Evolutionary conservation across 1,284 basidiomycete genomes (phyloP).

Genomic region (Meira nashicola): DNA sequence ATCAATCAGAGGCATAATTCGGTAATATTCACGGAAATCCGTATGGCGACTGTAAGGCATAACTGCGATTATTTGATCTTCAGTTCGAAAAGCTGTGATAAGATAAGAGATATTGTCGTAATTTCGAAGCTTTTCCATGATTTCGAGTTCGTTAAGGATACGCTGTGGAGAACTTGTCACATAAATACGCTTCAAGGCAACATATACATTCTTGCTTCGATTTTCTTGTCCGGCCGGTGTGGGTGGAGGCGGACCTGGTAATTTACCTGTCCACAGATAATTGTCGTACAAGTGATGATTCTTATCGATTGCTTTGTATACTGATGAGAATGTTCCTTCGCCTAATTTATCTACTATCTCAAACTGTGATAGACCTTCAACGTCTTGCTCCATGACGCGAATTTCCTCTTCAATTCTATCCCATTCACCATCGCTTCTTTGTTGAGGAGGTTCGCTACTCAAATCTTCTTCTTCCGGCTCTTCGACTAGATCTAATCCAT

Average conservation of each 20-base stretch:
- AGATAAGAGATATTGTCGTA: constrained; percentile 60
- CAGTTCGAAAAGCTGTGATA: constrained; percentile 84
- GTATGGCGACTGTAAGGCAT: constrained; percentile 91
- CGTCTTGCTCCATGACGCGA: constrained; percentile 69
- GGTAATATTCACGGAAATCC: constrained; percentile 74
- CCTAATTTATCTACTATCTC: constrained; percentile 82
- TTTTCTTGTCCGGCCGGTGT: neutral
- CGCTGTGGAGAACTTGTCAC: constrained; percentile 89
- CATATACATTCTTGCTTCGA: constrained; percentile 60
- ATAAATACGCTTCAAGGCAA: constrained; percentile 94
- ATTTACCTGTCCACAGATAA: constrained; percentile 61
- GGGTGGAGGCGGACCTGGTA: constrained; percentile 11
- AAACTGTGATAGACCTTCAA: constrained; percentile 63
- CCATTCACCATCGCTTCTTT: constrained; percentile 16
- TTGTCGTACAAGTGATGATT: constrained; percentile 76
- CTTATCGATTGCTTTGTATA: constrained; percentile 91
- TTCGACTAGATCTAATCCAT: constrained; percentile 1
- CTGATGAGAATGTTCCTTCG: constrained; percentile 94
- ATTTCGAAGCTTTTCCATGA: constrained; percentile 68
- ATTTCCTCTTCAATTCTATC: constrained; percentile 46
- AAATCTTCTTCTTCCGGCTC: constrained; percentile 4
- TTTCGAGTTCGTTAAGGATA: constrained; percentile 89
- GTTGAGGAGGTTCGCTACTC: constrained; percentile 9
- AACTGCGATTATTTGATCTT: constrained; percentile 88
- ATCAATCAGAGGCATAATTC: constrained; percentile 65